Base-by-base conservation (phyloP, 805 yeast species). In the Brettanomyces bruxellensis region DNA sequence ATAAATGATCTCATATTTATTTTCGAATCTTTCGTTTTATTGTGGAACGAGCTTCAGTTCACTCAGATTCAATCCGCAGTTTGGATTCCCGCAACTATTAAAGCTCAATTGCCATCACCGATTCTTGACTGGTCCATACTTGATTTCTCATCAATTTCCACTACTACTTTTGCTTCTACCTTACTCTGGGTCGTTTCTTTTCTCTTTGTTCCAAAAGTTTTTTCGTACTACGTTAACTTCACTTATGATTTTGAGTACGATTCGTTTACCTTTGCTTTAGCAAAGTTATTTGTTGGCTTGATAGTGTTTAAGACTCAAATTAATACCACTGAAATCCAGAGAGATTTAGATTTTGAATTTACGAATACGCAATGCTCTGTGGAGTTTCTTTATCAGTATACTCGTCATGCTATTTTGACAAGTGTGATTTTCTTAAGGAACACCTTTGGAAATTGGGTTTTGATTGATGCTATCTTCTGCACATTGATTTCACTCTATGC, bases 191-290 rank as follows among this genome's bases (percentile, higher is more conserved):
- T 54, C n/a, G 35, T 68, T 4, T 55, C 64, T 41, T 62, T 78
- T 5, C 57, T 72, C 38, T 49, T 61, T 5, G 45, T 70, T 30
- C 83, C 83, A 37, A 58, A 65, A 48, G 32, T 66, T 38, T 53
- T 63, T 34, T 71, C 80, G 14, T 77, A 73, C 62, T 77, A 73
- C 62, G 54, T 77, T 54, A 77, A 77, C 62, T 77, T 77, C 58
- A 65, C 79, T 56, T 60, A 74, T 54, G 75, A 75, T 58, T 75
- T 75, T 55, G 69, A 64, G 36, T 68, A 69, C 62, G 83, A 77
- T 59, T 81, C 81, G 32, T 73, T 75, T 51, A 62, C 72, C 45
- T 72, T 69, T 55, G 64, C 76, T 14, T 61, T 76, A 49, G 53
- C 71, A 41, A 76, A 75, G 57, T 56, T 72, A 9, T 58, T 76